Conservation (phyloP, 2,329 filamentous ascomycete genomes). For the Aspergillus sojae region DNA sequence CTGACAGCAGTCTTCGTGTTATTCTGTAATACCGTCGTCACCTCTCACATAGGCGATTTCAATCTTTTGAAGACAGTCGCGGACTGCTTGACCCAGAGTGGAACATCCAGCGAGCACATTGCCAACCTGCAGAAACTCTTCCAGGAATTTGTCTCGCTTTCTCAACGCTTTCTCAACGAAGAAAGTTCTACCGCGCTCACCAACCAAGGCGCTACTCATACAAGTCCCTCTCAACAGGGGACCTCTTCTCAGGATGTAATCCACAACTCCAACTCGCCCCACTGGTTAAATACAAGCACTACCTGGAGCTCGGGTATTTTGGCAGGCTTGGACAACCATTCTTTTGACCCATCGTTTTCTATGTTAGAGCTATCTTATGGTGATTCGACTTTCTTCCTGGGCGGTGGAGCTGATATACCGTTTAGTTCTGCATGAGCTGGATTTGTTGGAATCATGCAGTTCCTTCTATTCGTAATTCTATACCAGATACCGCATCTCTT, state of each 20-base stretch:
- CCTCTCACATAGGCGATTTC: constrained; percentile 23
- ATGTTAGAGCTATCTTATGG: not conserved
- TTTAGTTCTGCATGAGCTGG: not conserved
- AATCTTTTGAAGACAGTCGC: constrained; percentile 22
- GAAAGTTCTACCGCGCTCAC: not conserved
- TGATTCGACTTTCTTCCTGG: not conserved
- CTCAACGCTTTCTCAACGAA: constrained; percentile 6
- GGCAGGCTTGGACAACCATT: not conserved
- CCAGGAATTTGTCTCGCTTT: constrained; percentile 20
- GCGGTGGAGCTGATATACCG: not conserved
- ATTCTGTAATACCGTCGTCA: constrained; percentile 26
- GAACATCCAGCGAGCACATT: constrained; percentile 19
- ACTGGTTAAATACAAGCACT: not conserved
- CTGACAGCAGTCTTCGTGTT: constrained; percentile 26
- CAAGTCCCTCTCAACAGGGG: not conserved
- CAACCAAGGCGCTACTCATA: not conserved
- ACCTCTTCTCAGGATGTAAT: not conserved
- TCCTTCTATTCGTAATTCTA: not conserved
- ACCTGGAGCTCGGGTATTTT: not conserved
- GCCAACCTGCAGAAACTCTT: constrained; percentile 19
- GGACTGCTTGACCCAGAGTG: constrained; percentile 15
- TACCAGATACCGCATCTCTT: not conserved
- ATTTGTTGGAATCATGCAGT: not conserved
- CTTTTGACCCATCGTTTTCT: not conserved
- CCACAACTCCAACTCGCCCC: not conserved